phyloP scores from a whole-genome alignment of 2,329 filamentous ascomycete genomes.

The Penicillium psychrosexuale region DNA sequence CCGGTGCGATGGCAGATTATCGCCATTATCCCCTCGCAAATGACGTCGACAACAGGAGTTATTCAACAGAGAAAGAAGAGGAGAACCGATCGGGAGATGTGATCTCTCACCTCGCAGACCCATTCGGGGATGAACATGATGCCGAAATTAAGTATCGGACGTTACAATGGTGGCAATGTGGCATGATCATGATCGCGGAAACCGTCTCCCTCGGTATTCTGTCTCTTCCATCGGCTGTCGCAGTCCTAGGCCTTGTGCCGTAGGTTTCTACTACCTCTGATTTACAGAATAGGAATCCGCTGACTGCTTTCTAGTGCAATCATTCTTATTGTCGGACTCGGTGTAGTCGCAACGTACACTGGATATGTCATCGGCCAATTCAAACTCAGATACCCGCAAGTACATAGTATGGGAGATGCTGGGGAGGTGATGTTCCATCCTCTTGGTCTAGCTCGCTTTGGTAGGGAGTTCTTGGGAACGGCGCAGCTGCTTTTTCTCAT shows the following conservation, averaged over 20 bases:
- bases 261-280: constrained; percentile 13
- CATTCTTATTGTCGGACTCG: constrained; percentile 52
- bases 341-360: constrained; percentile 55
- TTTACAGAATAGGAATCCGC: neutral
- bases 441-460: constrained; percentile 54
- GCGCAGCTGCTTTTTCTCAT: constrained; percentile 61
- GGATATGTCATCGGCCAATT: constrained; percentile 59
- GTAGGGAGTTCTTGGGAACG: constrained; percentile 58
- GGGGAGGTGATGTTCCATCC: constrained; percentile 60
- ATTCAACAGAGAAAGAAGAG: neutral
- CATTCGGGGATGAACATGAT: constrained; percentile 12
- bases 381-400: constrained; percentile 53
- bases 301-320: constrained; percentile 39
- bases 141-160: constrained; percentile 14
- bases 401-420: constrained; percentile 66
- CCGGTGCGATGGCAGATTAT: neutral
- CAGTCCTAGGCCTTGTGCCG: constrained; percentile 51
- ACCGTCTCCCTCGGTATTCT: constrained; percentile 53
- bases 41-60: neutral
- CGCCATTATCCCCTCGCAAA: neutral
- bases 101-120: constrained; percentile 1
- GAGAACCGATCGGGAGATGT: neutral
- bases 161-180: constrained; percentile 14
- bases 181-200: constrained; percentile 21
- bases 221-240: constrained; percentile 52